These are phyloP conservation scores for Hymenochaete sp. DNA, from an alignment of 1,284 basidiomycete genomes.

Conservation along the genomic window DNA sequence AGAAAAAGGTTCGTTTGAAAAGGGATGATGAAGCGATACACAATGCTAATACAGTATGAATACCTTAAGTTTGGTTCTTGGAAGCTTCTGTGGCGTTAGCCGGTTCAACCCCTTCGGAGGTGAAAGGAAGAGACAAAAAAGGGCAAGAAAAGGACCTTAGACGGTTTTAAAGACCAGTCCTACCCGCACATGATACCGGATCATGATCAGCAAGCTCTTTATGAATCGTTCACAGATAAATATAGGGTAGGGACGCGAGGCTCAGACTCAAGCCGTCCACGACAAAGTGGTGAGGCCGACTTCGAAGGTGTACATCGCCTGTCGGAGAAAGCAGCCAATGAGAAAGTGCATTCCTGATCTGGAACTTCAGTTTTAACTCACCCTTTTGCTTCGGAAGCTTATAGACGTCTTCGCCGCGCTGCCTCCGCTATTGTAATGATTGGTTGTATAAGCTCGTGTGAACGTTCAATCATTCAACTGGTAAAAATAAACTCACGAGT, in stretches of 20 bases:
- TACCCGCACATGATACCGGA: too few relatives aligned
- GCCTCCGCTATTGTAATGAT: conserved; percentile 41
- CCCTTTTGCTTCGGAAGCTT: conserved; percentile 59
- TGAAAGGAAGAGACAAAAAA: too few relatives aligned
- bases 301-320: conserved; percentile 59
- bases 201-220: too few relatives aligned
- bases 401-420: conserved; percentile 51
- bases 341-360: background rate
- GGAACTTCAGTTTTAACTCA: conserved; percentile 26
- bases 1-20: too few relatives aligned
- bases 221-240: background rate
- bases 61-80: too few relatives aligned
- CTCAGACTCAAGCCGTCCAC: conserved; percentile 24
- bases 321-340: background rate
- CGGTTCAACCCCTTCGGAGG: too few relatives aligned
- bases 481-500: conserved; percentile 31
- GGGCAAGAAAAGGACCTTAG: too few relatives aligned
- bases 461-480: background rate
- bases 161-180: too few relatives aligned
- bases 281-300: conserved; percentile 46
- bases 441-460: background rate
- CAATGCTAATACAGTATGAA: too few relatives aligned
- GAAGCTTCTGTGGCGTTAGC: too few relatives aligned
- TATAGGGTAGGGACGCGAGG: background rate
- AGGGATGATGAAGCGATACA: too few relatives aligned